Base-by-base conservation (phyloP, 768 basidiomycete species). In the Glaciozyma antarctica region DNA sequence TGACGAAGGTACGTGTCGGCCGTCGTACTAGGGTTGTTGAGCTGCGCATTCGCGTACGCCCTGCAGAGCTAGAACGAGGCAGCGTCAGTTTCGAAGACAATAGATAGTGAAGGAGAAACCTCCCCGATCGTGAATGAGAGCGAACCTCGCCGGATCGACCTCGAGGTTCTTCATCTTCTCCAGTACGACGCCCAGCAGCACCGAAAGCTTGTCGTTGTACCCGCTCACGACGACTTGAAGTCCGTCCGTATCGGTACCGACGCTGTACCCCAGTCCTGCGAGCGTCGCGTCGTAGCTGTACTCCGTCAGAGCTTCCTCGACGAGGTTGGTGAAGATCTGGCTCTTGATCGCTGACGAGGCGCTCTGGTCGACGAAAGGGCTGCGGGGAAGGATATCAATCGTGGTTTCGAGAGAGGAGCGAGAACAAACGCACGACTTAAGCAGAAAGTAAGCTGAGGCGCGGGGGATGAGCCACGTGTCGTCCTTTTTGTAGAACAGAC, bases 401-500 rank as follows among this genome's bases (percentile, higher is more conserved):
- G 48, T 7, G 64, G 30, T 53, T 22, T 9, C 45, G 38, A 58
- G 45, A 61, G 48, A 52, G 26, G 61, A 51, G 21, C n/a, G 26
- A n/a, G 26, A 38, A 38, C 32, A 47, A 38, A 71, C 78, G 32
- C 73, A 87, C 88, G 84, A 88, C 71, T 85, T 82, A 47, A 94
- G 78, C 66, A 88, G 83, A 58, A 95, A 80, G 62, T 85, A 78
- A 26, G 87, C 81, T 65, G 83, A 81, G 4, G 90, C 68, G 12
- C 60, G 41, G 6, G 68, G 68, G 17, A 64, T 57, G 47, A 47
- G 47, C 68, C 68, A 70, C 0, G 51, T 63, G 75, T 97, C 92
- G 75, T 98, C 94, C 74, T 90, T 90, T 79, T 98, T 98, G 77
- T 90, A 83, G 90, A 90, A 98, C 3, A 97, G 78, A 15, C 84